phyloP scores from a whole-genome alignment of 2,329 filamentous ascomycete species.

The Dryadomyces quercus-mongolicae region DNA sequence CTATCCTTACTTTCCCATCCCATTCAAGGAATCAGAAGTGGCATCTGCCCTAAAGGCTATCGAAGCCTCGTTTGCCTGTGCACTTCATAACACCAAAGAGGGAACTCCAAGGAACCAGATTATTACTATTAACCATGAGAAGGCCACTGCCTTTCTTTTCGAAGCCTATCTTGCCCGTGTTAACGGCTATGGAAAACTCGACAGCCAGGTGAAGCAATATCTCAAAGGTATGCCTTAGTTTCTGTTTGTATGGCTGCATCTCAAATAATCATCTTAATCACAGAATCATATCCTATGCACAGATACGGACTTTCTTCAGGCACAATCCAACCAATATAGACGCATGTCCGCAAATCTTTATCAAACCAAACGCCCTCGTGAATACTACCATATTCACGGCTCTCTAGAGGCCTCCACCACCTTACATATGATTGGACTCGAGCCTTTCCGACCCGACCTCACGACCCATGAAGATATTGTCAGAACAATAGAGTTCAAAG shows the following conservation, averaged over 20 bases:
- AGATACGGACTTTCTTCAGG: slow-evolving; percentile 53
- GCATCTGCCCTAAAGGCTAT: slow-evolving; percentile 13
- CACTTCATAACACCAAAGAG: slow-evolving; percentile 33
- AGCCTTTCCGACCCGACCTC: slow-evolving; percentile 23
- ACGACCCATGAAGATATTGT: slow-evolving; percentile 32
- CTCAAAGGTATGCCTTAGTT: slow-evolving; percentile 13
- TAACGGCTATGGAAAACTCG: slow-evolving; percentile 35
- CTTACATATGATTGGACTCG: slow-evolving; percentile 31
- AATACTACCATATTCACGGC: slow-evolving; percentile 45
- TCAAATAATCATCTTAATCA: slow-evolving; percentile 13
- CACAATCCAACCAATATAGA: slow-evolving; percentile 55
- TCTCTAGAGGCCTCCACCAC: slow-evolving; percentile 30
- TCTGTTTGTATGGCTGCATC: too few relatives aligned
- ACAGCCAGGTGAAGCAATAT: slow-evolving; percentile 29
- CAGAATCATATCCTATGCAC: too few relatives aligned
- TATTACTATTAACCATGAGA: slow-evolving; percentile 33
- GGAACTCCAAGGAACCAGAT: slow-evolving; percentile 30
- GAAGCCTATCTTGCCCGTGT: slow-evolving; percentile 45
- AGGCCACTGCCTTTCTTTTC: slow-evolving; percentile 42
- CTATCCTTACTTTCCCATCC: slow-evolving; percentile 14
- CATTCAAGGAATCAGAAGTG: slow-evolving; percentile 11
- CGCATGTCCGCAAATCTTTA: slow-evolving; percentile 13
- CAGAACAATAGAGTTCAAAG: slow-evolving; percentile 39
- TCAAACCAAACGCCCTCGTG: slow-evolving; percentile 14
- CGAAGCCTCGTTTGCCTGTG: slow-evolving; percentile 47